Base-by-base conservation (phyloP, 202 grass and related monocot species). In the Hordeum pubiflorum region DNA sequence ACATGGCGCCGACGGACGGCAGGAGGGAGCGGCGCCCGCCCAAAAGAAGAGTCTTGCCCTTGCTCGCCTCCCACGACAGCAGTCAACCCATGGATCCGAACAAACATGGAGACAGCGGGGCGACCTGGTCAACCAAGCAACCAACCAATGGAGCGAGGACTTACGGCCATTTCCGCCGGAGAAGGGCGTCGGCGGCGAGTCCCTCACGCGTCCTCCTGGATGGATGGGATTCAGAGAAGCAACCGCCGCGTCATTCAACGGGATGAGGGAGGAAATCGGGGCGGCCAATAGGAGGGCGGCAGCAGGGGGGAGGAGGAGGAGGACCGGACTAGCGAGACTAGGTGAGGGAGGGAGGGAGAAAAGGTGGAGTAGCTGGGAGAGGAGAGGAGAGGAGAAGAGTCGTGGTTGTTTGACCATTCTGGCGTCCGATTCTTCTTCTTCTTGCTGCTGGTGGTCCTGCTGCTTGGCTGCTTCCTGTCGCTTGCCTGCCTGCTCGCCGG, bases 81-180 rank as follows among this genome's bases (percentile, higher is more conserved):
- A 39, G 32, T 6, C n/a, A 48, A 31, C 58, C 10, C 11, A 20
- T 5, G 22, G 70, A 81, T 88, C 81, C 69, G 52, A 61, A 50
- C 79, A 71, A 34, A 6, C 43, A 44, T 22, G 39, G 74, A 63
- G 48, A 69, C 60, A 66, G 38, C 75, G 65, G n/a, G n/a, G n/a
- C n/a, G 24, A 26, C 24, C 24, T 26, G 24, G 24, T 26, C 24
- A 32, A 48, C 0, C 9, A 26, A n/a, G 1, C 8, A 50, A 13
- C 9, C n/a, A 40, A 59, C 10, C 9, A 73, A 21, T 78, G 22
- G 39, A 79, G 75, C 54, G 75, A 80, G 69, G 86, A 89, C 88
- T 89, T 83, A 89, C 88, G 14, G 88, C 83, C 88, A 89, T 89
- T 89, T 83, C 33, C 24, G 83, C 79, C 77, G 18, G 82, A 63